Evolutionary conservation across 2,329 filamentous ascomycete genomes (phyloP), one percentile per base, ranked within the genome.

Genomic region (Curvularia hawaiiensis): DNA sequence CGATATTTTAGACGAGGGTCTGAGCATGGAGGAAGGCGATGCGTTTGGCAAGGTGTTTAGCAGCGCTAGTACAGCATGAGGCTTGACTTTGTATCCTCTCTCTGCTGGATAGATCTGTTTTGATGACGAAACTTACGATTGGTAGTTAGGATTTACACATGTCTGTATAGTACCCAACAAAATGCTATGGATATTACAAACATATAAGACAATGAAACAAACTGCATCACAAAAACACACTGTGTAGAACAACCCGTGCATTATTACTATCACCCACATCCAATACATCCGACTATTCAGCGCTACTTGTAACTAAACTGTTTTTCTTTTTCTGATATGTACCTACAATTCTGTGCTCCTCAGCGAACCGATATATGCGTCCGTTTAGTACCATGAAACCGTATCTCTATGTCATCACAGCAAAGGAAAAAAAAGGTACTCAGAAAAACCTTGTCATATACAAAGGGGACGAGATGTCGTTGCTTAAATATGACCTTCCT

Each of bases 21-120:
- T 97, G 22, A 95, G 90, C 52, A 89, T 92, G 0, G 90, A 96
- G 64, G 88, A 90, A 71, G 88, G 87, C 0, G 87, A 90, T 70
- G 85, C 83, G 11, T 77, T 89, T 46, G 68, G 78, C 12, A 67
- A 71, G 50, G 81, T 81, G 4, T 80, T 83, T 50, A 66, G 66
- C 28, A 70, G 65, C 33, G 71, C 61, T 14, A 65, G 45, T n/a
- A 63, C 50, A 6, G 41, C 38, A 9, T 54, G 16, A 44, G 41
- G 12, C 10, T 44, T 38, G 16, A 16, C 3, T 16, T 16, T 18
- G 35, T 18, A 31, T 31, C 7, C 28, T 30, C 1, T 8, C 30
- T 12, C 30, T 4, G 10, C 30, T 31, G 30, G 11, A 31, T 12
- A 11, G 10, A 31, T 31, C 10, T 12, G 8, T 4, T 31, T 31